phyloP scores from a whole-genome alignment of 2,329 filamentous ascomycete species.

The Mollisiaceae sp. region DNA sequence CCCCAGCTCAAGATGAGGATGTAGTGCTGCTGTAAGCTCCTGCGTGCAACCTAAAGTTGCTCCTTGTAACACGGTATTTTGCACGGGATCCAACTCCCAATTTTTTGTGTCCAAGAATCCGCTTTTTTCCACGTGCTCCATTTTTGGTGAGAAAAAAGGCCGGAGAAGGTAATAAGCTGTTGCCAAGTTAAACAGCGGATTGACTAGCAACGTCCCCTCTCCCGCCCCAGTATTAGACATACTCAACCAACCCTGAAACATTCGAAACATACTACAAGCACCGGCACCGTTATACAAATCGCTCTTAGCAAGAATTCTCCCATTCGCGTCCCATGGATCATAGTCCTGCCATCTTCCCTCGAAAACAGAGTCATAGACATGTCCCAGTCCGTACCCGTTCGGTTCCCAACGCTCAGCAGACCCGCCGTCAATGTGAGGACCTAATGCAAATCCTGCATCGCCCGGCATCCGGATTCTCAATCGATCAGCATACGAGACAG shows the following conservation, averaged over 20 bases:
- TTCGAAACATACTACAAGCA: constrained; percentile 82
- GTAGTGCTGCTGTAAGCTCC: constrained; percentile 63
- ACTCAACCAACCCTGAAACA: constrained; percentile 88
- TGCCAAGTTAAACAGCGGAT: constrained; percentile 75
- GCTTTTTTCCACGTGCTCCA: constrained; percentile 26
- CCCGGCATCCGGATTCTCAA: constrained; percentile 72
- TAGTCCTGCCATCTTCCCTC: constrained; percentile 79
- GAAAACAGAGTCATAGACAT: constrained; percentile 76
- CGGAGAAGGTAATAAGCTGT: constrained; percentile 82
- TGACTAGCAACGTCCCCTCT: constrained; percentile 83
- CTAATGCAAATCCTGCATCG: constrained; percentile 72
- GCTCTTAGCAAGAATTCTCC: constrained; percentile 68
- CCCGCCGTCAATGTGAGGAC: constrained; percentile 76
- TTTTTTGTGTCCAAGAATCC: constrained; percentile 58
- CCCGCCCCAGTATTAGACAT: constrained; percentile 75
- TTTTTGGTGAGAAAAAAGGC: constrained; percentile 70
- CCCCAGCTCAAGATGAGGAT: constrained; percentile 67
- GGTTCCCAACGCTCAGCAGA: constrained; percentile 78
- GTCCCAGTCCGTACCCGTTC: constrained; percentile 67
- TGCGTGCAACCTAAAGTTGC: constrained; percentile 67
- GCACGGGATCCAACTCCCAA: constrained; percentile 58
- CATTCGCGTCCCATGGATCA: constrained; percentile 80
- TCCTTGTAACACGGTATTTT: constrained; percentile 68
- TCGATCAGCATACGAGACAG: constrained; percentile 69
- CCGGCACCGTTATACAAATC: constrained; percentile 84